phyloP scores from a whole-genome alignment of 805 yeast species.

The Wickerhamiella kurtzmanii region DNA sequence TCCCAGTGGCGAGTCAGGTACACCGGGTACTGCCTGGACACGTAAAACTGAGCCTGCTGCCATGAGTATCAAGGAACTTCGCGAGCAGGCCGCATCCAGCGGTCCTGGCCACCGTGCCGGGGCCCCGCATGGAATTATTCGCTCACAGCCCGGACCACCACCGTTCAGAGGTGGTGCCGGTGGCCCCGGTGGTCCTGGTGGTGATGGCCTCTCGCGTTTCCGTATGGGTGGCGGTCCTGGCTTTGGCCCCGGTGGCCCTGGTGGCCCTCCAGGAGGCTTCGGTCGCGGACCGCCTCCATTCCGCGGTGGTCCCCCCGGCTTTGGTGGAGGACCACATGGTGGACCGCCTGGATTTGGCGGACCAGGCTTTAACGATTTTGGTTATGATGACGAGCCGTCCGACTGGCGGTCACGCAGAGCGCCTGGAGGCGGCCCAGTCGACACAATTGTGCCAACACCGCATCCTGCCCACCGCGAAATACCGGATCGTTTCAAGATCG shows the following conservation, averaged over 20 bases:
- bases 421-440: not conserved
- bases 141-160: not conserved
- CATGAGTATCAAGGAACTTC: constrained; percentile 7
- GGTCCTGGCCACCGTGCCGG: not conserved
- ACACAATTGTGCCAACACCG: not conserved
- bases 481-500: constrained; percentile 6
- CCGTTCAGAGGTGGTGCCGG: constrained; percentile 7
- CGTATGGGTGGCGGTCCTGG: constrained; percentile 9
- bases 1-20: not conserved
- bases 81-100: not conserved
- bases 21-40: constrained; percentile 4
- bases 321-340: constrained; percentile 1
- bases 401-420: constrained; percentile 4
- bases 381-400: constrained; percentile 1
- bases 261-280: not conserved
- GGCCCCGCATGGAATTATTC: not conserved
- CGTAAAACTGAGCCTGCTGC: constrained; percentile 2
- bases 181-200: constrained; percentile 8
- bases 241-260: constrained; percentile 1
- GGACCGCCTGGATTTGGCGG: constrained; percentile 1
- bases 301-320: not conserved
- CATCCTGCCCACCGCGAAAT: constrained; percentile 1
- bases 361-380: not conserved
- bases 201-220: constrained; percentile 16
- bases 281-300: not conserved